Evolutionary conservation across 441 rosid genomes (phyloP).

Genomic region (Mallotus japonicus): DNA sequence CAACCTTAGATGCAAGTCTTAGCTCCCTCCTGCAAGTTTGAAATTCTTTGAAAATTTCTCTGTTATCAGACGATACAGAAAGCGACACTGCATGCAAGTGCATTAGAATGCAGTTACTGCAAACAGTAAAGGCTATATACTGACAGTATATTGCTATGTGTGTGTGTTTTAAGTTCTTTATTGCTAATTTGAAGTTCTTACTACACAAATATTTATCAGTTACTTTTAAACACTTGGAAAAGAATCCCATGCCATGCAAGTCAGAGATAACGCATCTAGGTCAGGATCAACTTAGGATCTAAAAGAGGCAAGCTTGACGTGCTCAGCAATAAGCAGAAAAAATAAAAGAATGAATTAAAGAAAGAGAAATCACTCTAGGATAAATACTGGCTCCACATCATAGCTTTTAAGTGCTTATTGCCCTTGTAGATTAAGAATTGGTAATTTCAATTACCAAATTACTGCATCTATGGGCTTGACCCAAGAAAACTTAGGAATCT

Average conservation of each 20-base stretch:
- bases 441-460: no score
- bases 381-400: neutral
- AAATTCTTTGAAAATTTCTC: conserved; percentile 45
- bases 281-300: no score
- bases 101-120: conserved; percentile 15
- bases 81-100: conserved; percentile 48
- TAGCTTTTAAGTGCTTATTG: neutral
- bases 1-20: conserved; percentile 43
- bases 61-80: conserved; percentile 33
- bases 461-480: no score
- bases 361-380: neutral
- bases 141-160: no score
- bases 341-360: neutral
- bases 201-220: neutral
- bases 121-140: neutral
- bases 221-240: neutral
- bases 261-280: neutral
- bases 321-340: no score
- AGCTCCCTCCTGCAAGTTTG: conserved; percentile 51
- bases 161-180: no score
- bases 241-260: neutral
- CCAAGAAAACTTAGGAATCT: neutral
- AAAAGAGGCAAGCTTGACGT: neutral
- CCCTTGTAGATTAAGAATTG: neutral
- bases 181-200: neutral